A percentile compares a stretch with the other conserved stretches of the same genome.
phyloP scores from a whole-genome alignment of 2,329 filamentous ascomycete genomes.

The Claviceps humidiphila region DNA sequence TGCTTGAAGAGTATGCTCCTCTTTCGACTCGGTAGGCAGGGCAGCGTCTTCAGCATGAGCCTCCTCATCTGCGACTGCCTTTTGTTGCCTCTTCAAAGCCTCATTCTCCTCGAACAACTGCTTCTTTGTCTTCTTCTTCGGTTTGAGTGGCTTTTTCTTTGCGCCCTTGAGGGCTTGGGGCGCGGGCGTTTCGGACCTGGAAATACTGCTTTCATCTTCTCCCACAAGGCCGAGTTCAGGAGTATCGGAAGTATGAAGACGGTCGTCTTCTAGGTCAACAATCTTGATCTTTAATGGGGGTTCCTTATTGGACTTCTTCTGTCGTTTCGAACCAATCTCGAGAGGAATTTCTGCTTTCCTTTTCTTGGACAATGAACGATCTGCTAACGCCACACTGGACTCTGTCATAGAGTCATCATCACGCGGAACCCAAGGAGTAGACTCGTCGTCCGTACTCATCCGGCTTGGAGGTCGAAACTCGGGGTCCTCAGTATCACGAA shows the following conservation, averaged over 20 bases:
- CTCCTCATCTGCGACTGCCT: conserved; percentile 25
- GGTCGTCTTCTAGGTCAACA: conserved; percentile 35
- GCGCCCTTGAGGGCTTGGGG: conserved; percentile 31
- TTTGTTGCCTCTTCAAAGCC: conserved; percentile 43
- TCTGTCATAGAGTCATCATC: conserved; percentile 61
- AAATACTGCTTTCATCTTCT: conserved; percentile 26
- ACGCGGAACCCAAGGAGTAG: conserved; percentile 28
- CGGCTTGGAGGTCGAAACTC: conserved; percentile 74
- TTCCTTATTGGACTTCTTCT: conserved; percentile 69
- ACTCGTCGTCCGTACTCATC: conserved; percentile 48
- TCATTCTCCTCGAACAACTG: conserved; percentile 58
- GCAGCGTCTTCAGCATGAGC: conserved; percentile 28
- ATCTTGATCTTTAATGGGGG: conserved; percentile 51
- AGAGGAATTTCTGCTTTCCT: conserved; percentile 58
- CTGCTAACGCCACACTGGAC: conserved; percentile 52
- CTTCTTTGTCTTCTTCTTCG: conserved; percentile 69
- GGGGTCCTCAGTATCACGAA: conserved; percentile 69
- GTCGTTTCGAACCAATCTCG: conserved; percentile 60
- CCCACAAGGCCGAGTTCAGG: conserved; percentile 33
- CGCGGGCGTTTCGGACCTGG: conserved; percentile 34
- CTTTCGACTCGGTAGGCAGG: conserved; percentile 18
- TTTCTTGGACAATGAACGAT: conserved; percentile 46
- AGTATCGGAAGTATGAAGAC: conserved; percentile 36
- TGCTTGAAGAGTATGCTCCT: conserved; percentile 9
- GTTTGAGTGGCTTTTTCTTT: conserved; percentile 42